These are phyloP conservation scores for Amyloporia xantha DNA, from an alignment of 768 basidiomycete genomes.

Conservation along the genomic window DNA sequence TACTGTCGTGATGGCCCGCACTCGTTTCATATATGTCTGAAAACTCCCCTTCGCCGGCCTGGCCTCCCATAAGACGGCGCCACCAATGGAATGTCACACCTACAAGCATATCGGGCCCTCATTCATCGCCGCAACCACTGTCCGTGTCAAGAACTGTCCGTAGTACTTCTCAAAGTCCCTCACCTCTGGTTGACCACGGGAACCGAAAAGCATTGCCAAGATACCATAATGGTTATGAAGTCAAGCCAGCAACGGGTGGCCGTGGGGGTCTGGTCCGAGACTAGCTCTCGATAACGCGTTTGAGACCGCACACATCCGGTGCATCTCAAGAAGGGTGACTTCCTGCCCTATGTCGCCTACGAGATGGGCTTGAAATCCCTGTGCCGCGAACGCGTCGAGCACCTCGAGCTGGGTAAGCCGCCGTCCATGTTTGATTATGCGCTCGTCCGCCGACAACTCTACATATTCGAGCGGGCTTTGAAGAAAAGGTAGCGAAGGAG, in stretches of 20 bases:
- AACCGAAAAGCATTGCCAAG: slow-evolving; percentile 51
- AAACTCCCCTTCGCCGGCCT: no score
- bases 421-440: slow-evolving; percentile 79
- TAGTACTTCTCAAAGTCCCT: background rate
- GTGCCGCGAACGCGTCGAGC: slow-evolving; percentile 64
- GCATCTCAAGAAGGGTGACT: slow-evolving; percentile 85
- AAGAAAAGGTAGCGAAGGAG: slow-evolving; percentile 77
- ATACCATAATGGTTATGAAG: slow-evolving; percentile 83
- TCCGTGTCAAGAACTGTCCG: slow-evolving; percentile 73
- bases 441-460: slow-evolving; percentile 76
- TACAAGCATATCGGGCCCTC: no score
- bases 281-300: no score
- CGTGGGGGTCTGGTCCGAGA: no score
- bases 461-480: slow-evolving; percentile 86
- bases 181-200: background rate
- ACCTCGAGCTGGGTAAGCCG: slow-evolving; percentile 44
- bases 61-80: no score
- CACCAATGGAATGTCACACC: no score
- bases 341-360: slow-evolving; percentile 84
- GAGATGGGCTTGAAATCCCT: slow-evolving; percentile 85
- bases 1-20: slow-evolving; percentile 20
- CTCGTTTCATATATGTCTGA: no score
- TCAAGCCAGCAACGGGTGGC: no score
- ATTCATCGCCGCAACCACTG: slow-evolving; percentile 42
- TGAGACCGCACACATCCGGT: slow-evolving; percentile 77